Evolutionary conservation across 2,329 filamentous ascomycete species (phyloP), one percentile per base, ranked within the genome.

Genomic region (Trichoderma pleuroti): DNA sequence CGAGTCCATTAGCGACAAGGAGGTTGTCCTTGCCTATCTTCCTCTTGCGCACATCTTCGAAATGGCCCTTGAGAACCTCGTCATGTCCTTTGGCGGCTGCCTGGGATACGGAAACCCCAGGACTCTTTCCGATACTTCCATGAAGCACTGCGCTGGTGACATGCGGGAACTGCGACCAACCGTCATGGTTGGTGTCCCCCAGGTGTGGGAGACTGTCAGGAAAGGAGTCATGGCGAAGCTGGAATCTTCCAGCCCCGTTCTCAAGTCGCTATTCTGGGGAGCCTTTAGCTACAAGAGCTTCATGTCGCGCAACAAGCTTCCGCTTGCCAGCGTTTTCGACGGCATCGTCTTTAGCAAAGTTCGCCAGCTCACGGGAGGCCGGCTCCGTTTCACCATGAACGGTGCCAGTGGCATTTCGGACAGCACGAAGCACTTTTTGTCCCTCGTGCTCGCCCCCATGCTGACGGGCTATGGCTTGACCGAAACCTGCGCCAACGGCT

Each of bases 11-110:
- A 91, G 90, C 72, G 90, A 91, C 71, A 89, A 87, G 59, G 96
- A 99, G 76, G 87, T 88, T 59, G 86, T 98, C 56, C 87, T 99
- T 59, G 93, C 94, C 26, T 99, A 98, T 81, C 88, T 99, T 16
- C 96, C 96, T 2, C 90, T 97, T 67, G 94, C 96, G 2, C 96
- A 99, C 79, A 98, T 98, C 77, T 90, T 99, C 76, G 96, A 99
- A 81, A 96, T 97, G 81, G 92, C 95, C 71, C 93, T 99, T 74
- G 96, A 99, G 83, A 98, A 97, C 80, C 85, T 95, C 9, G 93
- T 92, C 71, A 82, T 99, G 72, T 96, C 91, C 82, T 93, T 95
- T 85, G 96, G 96, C 75, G 94, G 91, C 75, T 94, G 92, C 36
- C 90, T 99, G 84, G 96, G 96, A 71, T 98, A 98, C 80, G 96